Base-by-base conservation (phyloP, 2,329 filamentous ascomycete species). In the Blastomyces emzantsi region DNA sequence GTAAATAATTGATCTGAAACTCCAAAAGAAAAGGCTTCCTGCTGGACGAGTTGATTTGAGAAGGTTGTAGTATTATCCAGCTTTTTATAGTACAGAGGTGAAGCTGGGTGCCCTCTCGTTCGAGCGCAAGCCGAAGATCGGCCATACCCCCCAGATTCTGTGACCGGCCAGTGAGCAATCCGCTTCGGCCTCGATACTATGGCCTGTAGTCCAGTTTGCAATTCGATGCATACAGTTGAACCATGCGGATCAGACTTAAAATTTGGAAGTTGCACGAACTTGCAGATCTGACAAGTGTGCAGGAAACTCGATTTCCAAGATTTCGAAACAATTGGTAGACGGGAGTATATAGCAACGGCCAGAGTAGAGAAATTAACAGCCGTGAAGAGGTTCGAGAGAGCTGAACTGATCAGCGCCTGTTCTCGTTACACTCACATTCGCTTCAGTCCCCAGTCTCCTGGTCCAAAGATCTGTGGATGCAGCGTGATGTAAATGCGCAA, bases 161-260 rank as follows among this genome's bases (percentile, higher is more conserved):
- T 58, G 55, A 17, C 22, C n/a, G 25, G 33, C 36, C 55, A 43
- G 55, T 28, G 33, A 43, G 36, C 25, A 4, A 39, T 6, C 19
- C 6, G 8, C 41, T 36, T 41, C 6, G n/a, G 55, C 6, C 55
- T 41, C 8, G 11, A 58, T 25, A 13, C 17, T 19, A 33, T 56
- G 52, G 11, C n/a, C n/a, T 11, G 4, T 15, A 43, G 55, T 8
- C 36, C n/a, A 7, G 55, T 58, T 58, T 41, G n/a, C 55, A 58
- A 43, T 58, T 43, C n/a, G 19, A 58, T 58, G 36, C 36, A 43
- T 43, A 36, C 15, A 22, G 36, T 25, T 28, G 55, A 43, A 58
- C 55, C 13, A 25, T 43, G 55, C 30, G 36, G 55, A 58, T 43
- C 22, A 58, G 55, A 43, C 55, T 58, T n/a, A 58, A 58, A 57